These are phyloP conservation scores for Phytophthora citricola DNA, from an alignment of 352 stramenopile genomes.

Conservation along the genomic window DNA sequence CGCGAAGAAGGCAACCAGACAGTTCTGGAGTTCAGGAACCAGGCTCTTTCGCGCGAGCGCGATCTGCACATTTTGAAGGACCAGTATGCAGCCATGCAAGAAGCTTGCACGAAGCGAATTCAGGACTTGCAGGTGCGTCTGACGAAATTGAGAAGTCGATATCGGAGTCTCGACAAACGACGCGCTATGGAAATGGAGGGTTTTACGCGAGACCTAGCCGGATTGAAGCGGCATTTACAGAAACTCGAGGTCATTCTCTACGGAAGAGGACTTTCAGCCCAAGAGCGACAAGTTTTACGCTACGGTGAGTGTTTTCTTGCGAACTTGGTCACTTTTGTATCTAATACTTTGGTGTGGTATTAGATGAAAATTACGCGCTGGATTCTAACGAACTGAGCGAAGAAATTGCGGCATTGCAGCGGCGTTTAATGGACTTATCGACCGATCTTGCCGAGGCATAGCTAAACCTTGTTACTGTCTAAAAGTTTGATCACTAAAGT, in stretches of 20 bases:
- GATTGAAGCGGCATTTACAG: slow-evolving; percentile 70
- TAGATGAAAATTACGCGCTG: slow-evolving; percentile 62
- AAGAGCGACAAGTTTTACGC: slow-evolving; percentile 56
- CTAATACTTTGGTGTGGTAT: neutral
- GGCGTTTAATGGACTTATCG: slow-evolving; percentile 69
- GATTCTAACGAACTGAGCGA: slow-evolving; percentile 67
- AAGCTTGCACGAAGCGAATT: slow-evolving; percentile 71
- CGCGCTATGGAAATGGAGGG: slow-evolving; percentile 87
- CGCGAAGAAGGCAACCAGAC: slow-evolving; percentile 65
- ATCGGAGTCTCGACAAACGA: slow-evolving; percentile 68
- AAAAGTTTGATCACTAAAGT: no score
- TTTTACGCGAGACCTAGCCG: slow-evolving; percentile 71
- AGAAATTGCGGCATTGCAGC: slow-evolving; percentile 66
- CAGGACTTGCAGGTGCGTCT: slow-evolving; percentile 74
- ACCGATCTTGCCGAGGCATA: slow-evolving; percentile 56
- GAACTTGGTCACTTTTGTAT: neutral
- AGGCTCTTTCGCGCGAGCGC: slow-evolving; percentile 64
- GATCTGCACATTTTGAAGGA: slow-evolving; percentile 79
- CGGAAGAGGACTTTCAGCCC: slow-evolving; percentile 47
- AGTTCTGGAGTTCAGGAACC: slow-evolving; percentile 60
- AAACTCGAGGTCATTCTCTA: slow-evolving; percentile 80
- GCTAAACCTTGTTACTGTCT: no score
- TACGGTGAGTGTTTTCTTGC: slow-evolving; percentile 34
- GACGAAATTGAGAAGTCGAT: slow-evolving; percentile 64
- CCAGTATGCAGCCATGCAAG: slow-evolving; percentile 79